Evolutionary conservation across 2,329 filamentous ascomycete species (phyloP).

Genomic region (Pseudopithomyces chartarum): DNA sequence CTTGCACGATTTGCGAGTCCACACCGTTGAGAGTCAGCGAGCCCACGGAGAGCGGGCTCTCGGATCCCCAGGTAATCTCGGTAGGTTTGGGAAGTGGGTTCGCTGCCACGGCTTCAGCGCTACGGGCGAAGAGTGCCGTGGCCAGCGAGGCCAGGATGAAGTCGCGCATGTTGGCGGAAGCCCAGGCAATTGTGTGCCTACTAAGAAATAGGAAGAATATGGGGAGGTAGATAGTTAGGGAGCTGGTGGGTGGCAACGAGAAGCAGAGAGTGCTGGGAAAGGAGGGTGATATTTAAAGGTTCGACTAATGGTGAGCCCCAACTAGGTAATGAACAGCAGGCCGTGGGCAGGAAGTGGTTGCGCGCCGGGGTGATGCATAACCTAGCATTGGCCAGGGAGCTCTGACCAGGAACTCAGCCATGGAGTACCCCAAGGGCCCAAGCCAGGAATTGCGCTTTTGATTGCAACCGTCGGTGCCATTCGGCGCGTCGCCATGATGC

Average conservation of each 20-base stretch:
- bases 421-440: slow-evolving; percentile 24
- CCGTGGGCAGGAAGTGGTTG: slow-evolving; percentile 1
- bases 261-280: slow-evolving; percentile 7
- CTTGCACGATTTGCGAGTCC: slow-evolving; percentile 41
- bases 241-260: slow-evolving; percentile 4
- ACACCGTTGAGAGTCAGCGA: slow-evolving; percentile 47
- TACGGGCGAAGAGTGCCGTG: slow-evolving; percentile 42
- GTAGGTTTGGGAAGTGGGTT: slow-evolving; percentile 61
- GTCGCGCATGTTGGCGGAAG: slow-evolving; percentile 33
- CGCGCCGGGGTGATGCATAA: slow-evolving; percentile 2
- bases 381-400: slow-evolving; percentile 32
- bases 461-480: slow-evolving; percentile 22
- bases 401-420: slow-evolving; percentile 25
- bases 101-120: slow-evolving; percentile 53
- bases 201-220: slow-evolving; percentile 1
- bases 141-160: slow-evolving; percentile 34
- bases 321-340: slow-evolving; percentile 18
- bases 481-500: slow-evolving; percentile 11
- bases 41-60: slow-evolving; percentile 54
- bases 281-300: slow-evolving; percentile 26
- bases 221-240: slow-evolving; percentile 3
- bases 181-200: neutral
- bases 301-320: neutral
- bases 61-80: slow-evolving; percentile 58
- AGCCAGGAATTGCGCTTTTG: slow-evolving; percentile 16